phyloP scores from a whole-genome alignment of 805 yeast genomes.

The Yueomyces sp. region DNA sequence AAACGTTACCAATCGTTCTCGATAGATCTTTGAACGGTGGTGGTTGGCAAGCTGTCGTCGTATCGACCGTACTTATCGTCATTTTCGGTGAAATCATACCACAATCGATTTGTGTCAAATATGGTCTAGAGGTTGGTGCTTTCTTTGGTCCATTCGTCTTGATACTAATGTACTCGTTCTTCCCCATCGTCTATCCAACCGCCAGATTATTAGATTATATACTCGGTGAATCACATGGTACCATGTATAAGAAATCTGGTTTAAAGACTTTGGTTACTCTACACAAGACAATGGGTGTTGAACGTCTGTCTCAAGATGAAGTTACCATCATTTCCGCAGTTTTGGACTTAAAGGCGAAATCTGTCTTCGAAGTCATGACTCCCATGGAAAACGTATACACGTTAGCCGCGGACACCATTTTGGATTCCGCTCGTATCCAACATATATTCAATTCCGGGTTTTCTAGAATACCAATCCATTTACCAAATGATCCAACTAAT shows the following conservation, averaged over 20 bases:
- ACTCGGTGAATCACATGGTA: constrained; percentile 93
- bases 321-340: constrained; percentile 93
- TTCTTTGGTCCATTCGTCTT: constrained; percentile 81
- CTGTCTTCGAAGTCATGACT: constrained; percentile 81
- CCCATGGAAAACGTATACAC: constrained; percentile 86
- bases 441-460: constrained; percentile 89
- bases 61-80: constrained; percentile 87
- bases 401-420: constrained; percentile 65
- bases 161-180: constrained; percentile 73
- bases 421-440: constrained; percentile 77
- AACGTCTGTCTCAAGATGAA: constrained; percentile 84
- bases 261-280: constrained; percentile 85
- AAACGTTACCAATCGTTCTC: constrained; percentile 84
- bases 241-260: constrained; percentile 84
- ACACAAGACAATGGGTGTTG: constrained; percentile 92
- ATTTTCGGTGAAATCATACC: constrained; percentile 95
- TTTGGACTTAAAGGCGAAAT: constrained; percentile 82
- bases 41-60: constrained; percentile 92
- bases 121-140: constrained; percentile 86
- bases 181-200: constrained; percentile 86
- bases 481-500: constrained; percentile 78
- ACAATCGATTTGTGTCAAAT: constrained; percentile 83
- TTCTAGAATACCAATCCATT: constrained; percentile 86
- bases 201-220: constrained; percentile 68
- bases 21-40: constrained; percentile 48